Base-by-base conservation (phyloP, 2,329 filamentous ascomycete genomes). In the Claviceps maximensis region DNA sequence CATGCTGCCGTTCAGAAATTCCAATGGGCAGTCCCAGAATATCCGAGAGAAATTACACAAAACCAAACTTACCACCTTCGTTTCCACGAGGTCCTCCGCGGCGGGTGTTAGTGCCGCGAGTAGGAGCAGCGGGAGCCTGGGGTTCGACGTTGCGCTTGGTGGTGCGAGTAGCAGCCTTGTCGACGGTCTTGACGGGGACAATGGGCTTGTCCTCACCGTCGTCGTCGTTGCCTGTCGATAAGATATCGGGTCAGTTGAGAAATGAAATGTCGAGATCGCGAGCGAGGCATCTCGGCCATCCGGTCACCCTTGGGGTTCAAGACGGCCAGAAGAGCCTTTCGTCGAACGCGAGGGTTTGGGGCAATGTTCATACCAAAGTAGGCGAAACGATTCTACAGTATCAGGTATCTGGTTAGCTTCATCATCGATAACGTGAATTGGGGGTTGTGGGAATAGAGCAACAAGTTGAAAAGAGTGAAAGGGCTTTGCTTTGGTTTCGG, bases 331-430 rank as follows among this genome's bases (percentile, higher is more conserved):
- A 40, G 27, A 25, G 44, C 29, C 25, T 21, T 48, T 52, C 57
- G 52, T 53, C 56, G 56, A 58, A 40, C 47, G 55, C 57, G 54
- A 59, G 56, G 54, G 53, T 56, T 4, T 59, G 55, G 60, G 57
- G 58, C 50, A 58, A 58, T 19, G 58, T 61, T 68, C 73, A 67
- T 95, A 97, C 93, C 91, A 81, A 98, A 89, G 78, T 95, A 85
- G 82, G 93, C 91, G 82, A 87, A 97, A 69, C 87, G 84, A 82
- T 98, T 98, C 93, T 97, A 62, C 27, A 42, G 41, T 6, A 15
- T 29, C 15, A 10, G 17, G 10, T 2, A 9, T 25, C 49, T 38
- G 10, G 44, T 54, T 44, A 54, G 53, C 49, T 38, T 10, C 44
- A 12, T 21, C 8, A 15, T 38, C 10, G 7, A 9, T 33, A 10